Conservation (phyloP, 768 basidiomycete species). For the Chlorophyllum brunneum region DNA sequence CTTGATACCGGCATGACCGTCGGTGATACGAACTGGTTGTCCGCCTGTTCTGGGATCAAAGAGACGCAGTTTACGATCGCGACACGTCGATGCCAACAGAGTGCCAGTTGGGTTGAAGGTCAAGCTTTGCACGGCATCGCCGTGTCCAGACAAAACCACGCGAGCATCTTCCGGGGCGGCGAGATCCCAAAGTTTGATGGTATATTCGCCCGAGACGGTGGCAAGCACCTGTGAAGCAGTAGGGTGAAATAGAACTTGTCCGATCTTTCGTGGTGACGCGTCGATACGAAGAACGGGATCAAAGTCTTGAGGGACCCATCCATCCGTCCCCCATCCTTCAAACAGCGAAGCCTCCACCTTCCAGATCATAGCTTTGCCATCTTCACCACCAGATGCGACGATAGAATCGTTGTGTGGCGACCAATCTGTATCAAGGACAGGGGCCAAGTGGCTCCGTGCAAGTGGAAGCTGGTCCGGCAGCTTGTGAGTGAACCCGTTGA, state of each 20-base stretch:
- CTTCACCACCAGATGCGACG: slow-evolving; percentile 91
- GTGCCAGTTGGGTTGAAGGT: slow-evolving; percentile 81
- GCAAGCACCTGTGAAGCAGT: slow-evolving; percentile 86
- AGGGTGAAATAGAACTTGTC: slow-evolving; percentile 93
- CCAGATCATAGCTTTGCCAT: slow-evolving; percentile 92
- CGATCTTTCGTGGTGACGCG: slow-evolving; percentile 83
- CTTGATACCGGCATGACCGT: slow-evolving; percentile 93
- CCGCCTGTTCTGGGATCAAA: slow-evolving; percentile 86
- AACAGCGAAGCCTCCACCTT: slow-evolving; percentile 67
- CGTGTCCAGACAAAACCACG: slow-evolving; percentile 66
- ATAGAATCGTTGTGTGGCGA: slow-evolving; percentile 89
- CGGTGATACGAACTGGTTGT: slow-evolving; percentile 77
- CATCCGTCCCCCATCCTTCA: slow-evolving; percentile 81
- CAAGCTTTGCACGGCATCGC: slow-evolving; percentile 84
- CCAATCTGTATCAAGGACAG: slow-evolving; percentile 95
- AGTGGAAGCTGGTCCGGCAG: slow-evolving; percentile 92
- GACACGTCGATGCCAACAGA: slow-evolving; percentile 81
- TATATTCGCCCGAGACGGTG: slow-evolving; percentile 75
- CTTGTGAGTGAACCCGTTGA: slow-evolving; percentile 62
- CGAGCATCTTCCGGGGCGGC: slow-evolving; percentile 64
- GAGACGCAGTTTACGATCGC: slow-evolving; percentile 88
- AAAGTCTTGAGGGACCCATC: slow-evolving; percentile 80
- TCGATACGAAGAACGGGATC: slow-evolving; percentile 81
- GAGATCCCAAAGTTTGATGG: slow-evolving; percentile 90
- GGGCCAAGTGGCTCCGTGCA: slow-evolving; percentile 78